Evolutionary conservation across 305 asterid species (phyloP), one percentile per base, ranked within the genome.

Genomic region (Fraxinus greggii): DNA sequence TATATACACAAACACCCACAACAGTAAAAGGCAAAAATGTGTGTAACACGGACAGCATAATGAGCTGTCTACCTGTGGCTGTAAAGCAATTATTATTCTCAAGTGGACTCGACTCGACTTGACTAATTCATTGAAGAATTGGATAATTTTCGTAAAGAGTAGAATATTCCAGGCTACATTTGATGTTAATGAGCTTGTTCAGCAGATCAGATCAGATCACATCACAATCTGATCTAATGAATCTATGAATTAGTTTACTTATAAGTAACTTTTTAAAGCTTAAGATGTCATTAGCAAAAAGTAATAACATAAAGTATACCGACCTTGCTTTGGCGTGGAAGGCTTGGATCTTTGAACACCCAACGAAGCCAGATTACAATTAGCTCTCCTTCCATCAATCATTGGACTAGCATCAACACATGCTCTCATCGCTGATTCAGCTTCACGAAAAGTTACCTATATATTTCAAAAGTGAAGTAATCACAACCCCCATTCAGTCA

Each of bases 261-360:
- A 51, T 51, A 51, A 51, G 24, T 51, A 51, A n/a, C 7, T 51
- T 51, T 51, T 17, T 5, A 17, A n/a, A 51, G 63, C 63, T 48
- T 17, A 51, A 17, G 21, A 4, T 51, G 19, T 17, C 8, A 15
- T 51, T 17, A 51, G 61, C 17, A 51, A 51, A 51, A 51, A 51
- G 63, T 51, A 51, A 17, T 51, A 17, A 17, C 63, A 51, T 51
- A 17, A 51, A 51, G 24, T 33, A 65, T 82, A 90, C 93, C 93
- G 85, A 51, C 63, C 63, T 51, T 89, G 92, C 80, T 94, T 96
- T 10, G 98, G 98, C 45, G 98, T 91, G 65, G 98, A 92, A 35
- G 98, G 98, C 84, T 95, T 95, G 70, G 99, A 96, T 94, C 97
- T 88, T 61, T 94, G 97, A 90, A 93, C 97, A 19, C 99, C 99